Conservation (phyloP, 2,329 filamentous ascomycete species). For the Penicillium griseofulvum region DNA sequence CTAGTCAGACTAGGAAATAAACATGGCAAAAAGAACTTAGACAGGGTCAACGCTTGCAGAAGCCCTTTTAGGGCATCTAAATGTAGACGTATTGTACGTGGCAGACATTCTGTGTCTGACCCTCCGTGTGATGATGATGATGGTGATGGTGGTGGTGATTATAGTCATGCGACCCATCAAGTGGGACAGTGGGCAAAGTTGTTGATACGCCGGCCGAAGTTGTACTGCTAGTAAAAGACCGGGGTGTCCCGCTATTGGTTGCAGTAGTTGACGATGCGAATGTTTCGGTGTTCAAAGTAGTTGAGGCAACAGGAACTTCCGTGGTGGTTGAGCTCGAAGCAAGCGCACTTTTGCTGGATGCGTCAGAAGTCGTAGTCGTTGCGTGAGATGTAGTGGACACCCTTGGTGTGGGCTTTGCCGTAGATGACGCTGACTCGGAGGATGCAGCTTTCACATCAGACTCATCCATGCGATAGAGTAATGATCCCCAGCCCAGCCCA, state of each 20-base stretch:
- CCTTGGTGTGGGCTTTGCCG: neutral
- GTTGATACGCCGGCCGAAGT: neutral
- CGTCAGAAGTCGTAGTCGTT: neutral
- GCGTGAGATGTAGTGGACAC: neutral
- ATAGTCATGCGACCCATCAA: neutral
- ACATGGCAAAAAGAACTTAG: neutral
- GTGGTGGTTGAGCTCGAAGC: neutral
- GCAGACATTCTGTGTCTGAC: neutral
- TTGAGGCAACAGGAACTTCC: neutral
- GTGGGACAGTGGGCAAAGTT: neutral
- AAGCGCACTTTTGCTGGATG: neutral
- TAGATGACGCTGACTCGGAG: neutral
- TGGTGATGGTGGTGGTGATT: no score
- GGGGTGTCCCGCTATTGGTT: neutral
- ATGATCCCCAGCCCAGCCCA: neutral
- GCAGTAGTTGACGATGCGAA: neutral
- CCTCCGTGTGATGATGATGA: neutral
- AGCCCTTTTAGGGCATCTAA: neutral
- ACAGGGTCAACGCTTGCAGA: neutral
- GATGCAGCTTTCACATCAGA: neutral
- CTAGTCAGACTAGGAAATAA: neutral
- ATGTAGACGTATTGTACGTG: neutral
- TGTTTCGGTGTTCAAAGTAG: neutral
- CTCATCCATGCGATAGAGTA: neutral
- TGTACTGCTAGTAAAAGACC: neutral